Conservation (phyloP, 345 rosid genomes). For the Aquilaria yunnanensis region DNA sequence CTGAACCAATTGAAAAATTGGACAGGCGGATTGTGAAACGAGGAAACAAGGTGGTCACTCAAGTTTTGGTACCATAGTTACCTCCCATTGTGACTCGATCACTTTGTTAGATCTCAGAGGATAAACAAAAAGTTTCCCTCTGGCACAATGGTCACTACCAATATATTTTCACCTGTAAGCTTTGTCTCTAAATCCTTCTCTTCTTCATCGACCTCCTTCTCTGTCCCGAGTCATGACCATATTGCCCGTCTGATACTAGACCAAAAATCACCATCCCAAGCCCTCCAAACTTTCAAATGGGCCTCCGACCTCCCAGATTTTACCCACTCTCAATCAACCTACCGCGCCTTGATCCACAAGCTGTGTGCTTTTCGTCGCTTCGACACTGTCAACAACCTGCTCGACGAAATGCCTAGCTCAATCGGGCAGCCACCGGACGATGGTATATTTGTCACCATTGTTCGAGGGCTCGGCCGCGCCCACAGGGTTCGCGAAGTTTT, state of each 20-base stretch:
- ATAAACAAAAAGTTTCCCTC: too few relatives aligned
- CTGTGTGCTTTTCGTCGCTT: constrained; percentile 62
- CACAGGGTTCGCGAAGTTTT: constrained; percentile 40
- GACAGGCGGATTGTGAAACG: too few relatives aligned
- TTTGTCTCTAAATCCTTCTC: constrained; percentile 16
- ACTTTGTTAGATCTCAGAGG: too few relatives aligned
- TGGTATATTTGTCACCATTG: constrained; percentile 48
- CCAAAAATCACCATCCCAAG: constrained; percentile 56
- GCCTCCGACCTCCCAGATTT: constrained; percentile 57
- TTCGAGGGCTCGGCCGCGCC: constrained; percentile 68
- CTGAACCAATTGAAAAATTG: too few relatives aligned
- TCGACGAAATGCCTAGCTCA: constrained; percentile 78
- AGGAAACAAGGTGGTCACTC: too few relatives aligned
- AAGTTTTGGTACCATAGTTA: too few relatives aligned
- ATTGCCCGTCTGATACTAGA: constrained; percentile 60
- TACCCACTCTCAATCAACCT: constrained; percentile 73
- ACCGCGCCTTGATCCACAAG: constrained; percentile 55
- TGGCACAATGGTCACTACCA: not conserved
- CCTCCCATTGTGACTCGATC: too few relatives aligned
- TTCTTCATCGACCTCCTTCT: constrained; percentile 12
- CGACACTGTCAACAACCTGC: constrained; percentile 55
- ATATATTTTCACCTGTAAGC: constrained; percentile 5
- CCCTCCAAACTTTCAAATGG: constrained; percentile 72
- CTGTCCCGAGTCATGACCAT: constrained; percentile 54
- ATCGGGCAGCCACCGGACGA: constrained; percentile 69